Conservation (phyloP, 2,329 filamentous ascomycete species). For the Magnaporthales sp. region DNA sequence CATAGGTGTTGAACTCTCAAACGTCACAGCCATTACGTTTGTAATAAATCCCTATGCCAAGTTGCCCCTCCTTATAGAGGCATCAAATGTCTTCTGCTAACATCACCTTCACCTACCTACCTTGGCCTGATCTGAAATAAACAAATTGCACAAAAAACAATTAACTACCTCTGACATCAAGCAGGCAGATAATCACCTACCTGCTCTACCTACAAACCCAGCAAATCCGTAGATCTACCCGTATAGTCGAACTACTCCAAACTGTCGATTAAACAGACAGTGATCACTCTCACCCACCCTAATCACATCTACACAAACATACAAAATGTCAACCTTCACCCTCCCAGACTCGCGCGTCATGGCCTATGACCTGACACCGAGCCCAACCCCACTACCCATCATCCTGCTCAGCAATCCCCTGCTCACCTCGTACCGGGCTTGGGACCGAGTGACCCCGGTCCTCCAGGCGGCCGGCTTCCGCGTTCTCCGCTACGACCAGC, state of each 20-base stretch:
- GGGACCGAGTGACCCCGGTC: slow-evolving; percentile 28
- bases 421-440: slow-evolving; percentile 23
- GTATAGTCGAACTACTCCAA: background rate
- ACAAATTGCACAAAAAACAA: background rate
- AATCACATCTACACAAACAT: background rate
- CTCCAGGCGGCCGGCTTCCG: slow-evolving; percentile 26
- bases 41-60: background rate
- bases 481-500: slow-evolving; percentile 33
- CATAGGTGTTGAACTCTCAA: background rate
- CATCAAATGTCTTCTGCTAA: background rate
- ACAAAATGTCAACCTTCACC: slow-evolving; percentile 7
- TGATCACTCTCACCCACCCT: background rate
- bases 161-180: background rate
- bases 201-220: background rate
- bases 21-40: background rate
- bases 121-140: background rate
- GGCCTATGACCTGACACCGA: slow-evolving; percentile 18
- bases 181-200: no score
- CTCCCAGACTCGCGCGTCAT: slow-evolving; percentile 8
- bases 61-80: background rate
- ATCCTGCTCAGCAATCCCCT: slow-evolving; percentile 32
- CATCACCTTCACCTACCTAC: background rate
- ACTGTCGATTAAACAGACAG: background rate
- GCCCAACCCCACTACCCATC: slow-evolving; percentile 18
- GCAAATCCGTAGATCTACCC: background rate